These are phyloP conservation scores for Pichia norvegensis DNA, from an alignment of 1,139 yeast species.

Conservation along the genomic window DNA sequence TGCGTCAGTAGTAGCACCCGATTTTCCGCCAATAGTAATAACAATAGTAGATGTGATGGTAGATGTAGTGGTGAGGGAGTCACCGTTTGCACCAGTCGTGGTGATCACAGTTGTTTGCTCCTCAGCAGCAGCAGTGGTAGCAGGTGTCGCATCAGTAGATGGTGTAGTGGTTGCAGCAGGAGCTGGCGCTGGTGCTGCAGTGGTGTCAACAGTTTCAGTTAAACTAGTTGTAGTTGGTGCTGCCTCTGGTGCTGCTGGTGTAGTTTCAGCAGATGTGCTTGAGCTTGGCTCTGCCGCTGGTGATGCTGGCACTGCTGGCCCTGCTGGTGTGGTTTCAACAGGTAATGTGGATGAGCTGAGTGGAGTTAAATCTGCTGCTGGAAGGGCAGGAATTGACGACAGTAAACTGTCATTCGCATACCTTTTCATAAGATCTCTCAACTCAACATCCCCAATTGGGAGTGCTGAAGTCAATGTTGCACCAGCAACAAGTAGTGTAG, in stretches of 20 bases:
- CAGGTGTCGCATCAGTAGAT: too few relatives aligned
- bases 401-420: constrained; percentile 19
- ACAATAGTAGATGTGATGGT: constrained; percentile 25
- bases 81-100: constrained; percentile 10
- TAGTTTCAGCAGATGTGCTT: too few relatives aligned
- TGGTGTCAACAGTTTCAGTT: too few relatives aligned
- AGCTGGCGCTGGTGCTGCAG: too few relatives aligned
- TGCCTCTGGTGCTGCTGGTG: too few relatives aligned
- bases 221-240: too few relatives aligned
- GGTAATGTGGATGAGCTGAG: background rate
- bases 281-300: too few relatives aligned
- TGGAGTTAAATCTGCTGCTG: background rate
- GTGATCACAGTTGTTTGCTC: constrained; percentile 3
- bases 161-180: too few relatives aligned
- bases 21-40: constrained; percentile 16
- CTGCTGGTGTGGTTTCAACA: too few relatives aligned
- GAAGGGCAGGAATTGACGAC: constrained; percentile 8
- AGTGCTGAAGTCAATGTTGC: constrained; percentile 13
- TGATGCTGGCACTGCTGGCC: too few relatives aligned
- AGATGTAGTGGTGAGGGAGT: constrained; percentile 24
- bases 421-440: constrained; percentile 18
- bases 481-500: constrained; percentile 11
- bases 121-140: background rate
- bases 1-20: constrained; percentile 1
- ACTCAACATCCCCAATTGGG: constrained; percentile 16